Conservation (phyloP, 768 basidiomycete genomes). For the Mrakia frigida region DNA sequence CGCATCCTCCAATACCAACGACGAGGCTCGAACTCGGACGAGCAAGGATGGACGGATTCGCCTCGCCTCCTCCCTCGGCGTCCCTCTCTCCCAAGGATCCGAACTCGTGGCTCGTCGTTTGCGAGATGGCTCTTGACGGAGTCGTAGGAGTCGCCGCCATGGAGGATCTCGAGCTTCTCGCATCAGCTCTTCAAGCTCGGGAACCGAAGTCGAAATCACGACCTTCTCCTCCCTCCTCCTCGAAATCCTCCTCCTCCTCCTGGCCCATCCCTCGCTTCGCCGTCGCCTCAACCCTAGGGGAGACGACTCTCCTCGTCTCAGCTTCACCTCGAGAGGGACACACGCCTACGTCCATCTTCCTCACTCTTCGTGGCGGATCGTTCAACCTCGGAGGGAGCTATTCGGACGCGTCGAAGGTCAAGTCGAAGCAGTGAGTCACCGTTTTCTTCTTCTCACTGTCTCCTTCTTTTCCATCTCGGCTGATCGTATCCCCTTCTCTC, state of each 20-base stretch:
- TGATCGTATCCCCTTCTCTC: neutral
- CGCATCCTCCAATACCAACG: neutral
- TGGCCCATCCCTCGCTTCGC: neutral
- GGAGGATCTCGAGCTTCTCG: neutral
- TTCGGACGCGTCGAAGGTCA: constrained; percentile 10
- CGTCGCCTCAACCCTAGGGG: constrained; percentile 4
- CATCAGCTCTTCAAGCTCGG: constrained; percentile 3
- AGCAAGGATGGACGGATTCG: neutral
- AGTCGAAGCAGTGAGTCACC: constrained; percentile 2
- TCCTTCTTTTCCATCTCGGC: too few species aligned
- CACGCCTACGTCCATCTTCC: neutral
- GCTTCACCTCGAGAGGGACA: neutral
- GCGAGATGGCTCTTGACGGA: constrained; percentile 8
- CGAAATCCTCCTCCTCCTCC: neutral
- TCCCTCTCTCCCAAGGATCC: constrained; percentile 4
- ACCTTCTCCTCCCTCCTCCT: neutral
- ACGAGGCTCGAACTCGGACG: constrained; percentile 11
- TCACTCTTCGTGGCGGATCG: constrained; percentile 1
- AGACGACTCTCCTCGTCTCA: neutral
- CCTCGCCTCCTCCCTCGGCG: neutral
- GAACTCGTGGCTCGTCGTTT: constrained; percentile 4
- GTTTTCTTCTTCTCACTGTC: too few species aligned
- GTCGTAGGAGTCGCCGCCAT: constrained; percentile 4
- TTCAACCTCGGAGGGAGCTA: neutral
- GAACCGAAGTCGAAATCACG: neutral